Conservation (phyloP, 345 rosid genomes). For the Citrus sp. region DNA sequence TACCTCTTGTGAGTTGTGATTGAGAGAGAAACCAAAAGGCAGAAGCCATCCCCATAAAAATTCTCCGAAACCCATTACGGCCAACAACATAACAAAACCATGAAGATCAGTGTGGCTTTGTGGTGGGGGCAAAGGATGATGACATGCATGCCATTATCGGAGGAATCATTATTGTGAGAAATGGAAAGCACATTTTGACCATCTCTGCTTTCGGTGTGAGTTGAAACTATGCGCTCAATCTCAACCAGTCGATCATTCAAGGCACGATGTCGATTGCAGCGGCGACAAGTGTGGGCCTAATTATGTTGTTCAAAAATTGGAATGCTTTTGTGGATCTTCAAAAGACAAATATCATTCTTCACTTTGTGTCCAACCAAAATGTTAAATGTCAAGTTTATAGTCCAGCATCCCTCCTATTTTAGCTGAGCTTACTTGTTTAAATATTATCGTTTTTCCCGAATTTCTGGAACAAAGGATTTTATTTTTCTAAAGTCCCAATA, state of each 20-base stretch:
- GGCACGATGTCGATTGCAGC: neutral
- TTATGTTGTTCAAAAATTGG: neutral
- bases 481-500: neutral
- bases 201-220: constrained; percentile 34
- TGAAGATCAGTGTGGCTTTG: neutral
- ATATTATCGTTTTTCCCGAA: neutral
- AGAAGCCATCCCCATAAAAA: too few relatives aligned
- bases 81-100: neutral
- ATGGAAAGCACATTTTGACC: constrained; percentile 34
- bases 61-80: too few relatives aligned
- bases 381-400: neutral
- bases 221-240: neutral
- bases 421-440: neutral
- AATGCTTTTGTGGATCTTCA: neutral
- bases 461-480: neutral
- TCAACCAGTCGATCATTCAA: constrained; percentile 7
- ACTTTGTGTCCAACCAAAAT: neutral
- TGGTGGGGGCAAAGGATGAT: constrained; percentile 15
- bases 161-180: constrained; percentile 23
- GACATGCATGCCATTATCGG: constrained; percentile 32
- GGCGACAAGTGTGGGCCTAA: neutral
- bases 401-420: neutral
- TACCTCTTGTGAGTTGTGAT: constrained; percentile 19
- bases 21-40: neutral
- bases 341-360: neutral